Percentiles rank a stretch among this genome's conserved stretches.
These are phyloP conservation scores for Acacia acuminata DNA, from an alignment of 306 rosid genomes.

Conservation along the genomic window DNA sequence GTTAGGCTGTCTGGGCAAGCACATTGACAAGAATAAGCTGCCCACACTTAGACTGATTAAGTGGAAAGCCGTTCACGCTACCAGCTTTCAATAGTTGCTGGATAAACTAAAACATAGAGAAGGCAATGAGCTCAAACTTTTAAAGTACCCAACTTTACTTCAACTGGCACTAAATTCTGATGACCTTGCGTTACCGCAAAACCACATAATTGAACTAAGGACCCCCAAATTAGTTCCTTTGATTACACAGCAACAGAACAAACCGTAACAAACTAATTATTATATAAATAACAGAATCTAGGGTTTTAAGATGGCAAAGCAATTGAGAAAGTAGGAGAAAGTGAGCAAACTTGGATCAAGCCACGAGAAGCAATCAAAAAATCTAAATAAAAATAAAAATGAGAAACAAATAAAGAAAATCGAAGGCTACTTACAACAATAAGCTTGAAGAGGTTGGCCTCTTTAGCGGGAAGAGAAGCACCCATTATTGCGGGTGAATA, in stretches of 20 bases:
- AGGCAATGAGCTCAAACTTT: constrained; percentile 13
- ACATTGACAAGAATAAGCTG: constrained; percentile 3
- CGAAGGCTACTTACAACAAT: constrained; percentile 88
- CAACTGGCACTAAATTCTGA: background rate
- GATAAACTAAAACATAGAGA: background rate
- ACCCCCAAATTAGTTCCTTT: background rate
- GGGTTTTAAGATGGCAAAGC: constrained; percentile 45
- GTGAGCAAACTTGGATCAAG: constrained; percentile 38
- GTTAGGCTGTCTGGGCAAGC: background rate
- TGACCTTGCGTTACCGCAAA: background rate
- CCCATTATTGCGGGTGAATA: constrained; percentile 63
- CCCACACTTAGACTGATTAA: background rate
- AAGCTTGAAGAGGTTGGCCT: constrained; percentile 99
- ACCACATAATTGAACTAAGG: constrained; percentile 7
- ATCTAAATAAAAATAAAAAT: background rate
- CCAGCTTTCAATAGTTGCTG: background rate
- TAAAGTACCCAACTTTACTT: background rate
- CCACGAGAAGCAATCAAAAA: constrained; percentile 7
- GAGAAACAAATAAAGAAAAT: constrained; percentile 16
- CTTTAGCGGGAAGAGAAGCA: constrained; percentile 88
- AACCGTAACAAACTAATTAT: background rate
- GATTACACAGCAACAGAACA: background rate
- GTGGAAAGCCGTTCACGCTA: background rate
- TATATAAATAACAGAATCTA: constrained; percentile 35
- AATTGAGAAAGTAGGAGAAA: constrained; percentile 4